Conservation (phyloP, 495 filamentous ascomycete genomes). For the Astrothelium macrocarpum region DNA sequence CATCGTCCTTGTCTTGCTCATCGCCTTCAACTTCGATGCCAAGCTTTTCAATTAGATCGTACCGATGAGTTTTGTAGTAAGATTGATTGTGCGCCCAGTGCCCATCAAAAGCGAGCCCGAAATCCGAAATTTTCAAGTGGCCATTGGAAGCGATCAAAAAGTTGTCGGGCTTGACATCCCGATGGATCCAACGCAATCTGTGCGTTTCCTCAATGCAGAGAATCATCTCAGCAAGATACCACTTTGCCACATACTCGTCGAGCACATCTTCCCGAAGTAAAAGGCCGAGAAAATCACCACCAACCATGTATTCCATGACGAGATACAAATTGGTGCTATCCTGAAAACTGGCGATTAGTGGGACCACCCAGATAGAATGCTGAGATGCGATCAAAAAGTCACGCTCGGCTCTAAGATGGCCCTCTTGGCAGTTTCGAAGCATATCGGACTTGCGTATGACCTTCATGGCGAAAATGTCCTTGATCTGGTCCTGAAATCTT, state of each 20-base stretch:
- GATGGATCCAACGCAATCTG: constrained; percentile 77
- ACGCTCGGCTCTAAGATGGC: constrained; percentile 79
- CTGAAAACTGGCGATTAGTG: constrained; percentile 81
- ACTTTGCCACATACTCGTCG: constrained; percentile 64
- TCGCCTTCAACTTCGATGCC: constrained; percentile 70
- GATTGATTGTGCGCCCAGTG: constrained; percentile 85
- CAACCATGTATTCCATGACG: constrained; percentile 96
- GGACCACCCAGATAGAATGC: constrained; percentile 76
- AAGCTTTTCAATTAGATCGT: constrained; percentile 63
- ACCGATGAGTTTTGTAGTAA: constrained; percentile 74
- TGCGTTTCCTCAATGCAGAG: constrained; percentile 90
- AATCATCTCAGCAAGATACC: constrained; percentile 92
- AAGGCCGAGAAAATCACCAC: constrained; percentile 82
- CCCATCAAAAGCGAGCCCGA: constrained; percentile 87
- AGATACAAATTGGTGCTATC: constrained; percentile 76
- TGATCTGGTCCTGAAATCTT: constrained; percentile 8
- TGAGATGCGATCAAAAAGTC: constrained; percentile 84
- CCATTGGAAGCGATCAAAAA: constrained; percentile 82
- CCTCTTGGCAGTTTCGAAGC: constrained; percentile 83
- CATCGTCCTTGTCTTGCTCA: constrained; percentile 53
- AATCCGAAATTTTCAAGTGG: constrained; percentile 91
- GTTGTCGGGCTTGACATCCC: constrained; percentile 94
- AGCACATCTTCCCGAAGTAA: constrained; percentile 74
- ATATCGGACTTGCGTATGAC: constrained; percentile 87
- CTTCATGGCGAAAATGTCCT: constrained; percentile 83